A percentile compares a stretch with the other conserved stretches of the same genome.
phyloP scores from a whole-genome alignment of 2,329 filamentous ascomycete genomes.

The Emydomyces testavorans region DNA sequence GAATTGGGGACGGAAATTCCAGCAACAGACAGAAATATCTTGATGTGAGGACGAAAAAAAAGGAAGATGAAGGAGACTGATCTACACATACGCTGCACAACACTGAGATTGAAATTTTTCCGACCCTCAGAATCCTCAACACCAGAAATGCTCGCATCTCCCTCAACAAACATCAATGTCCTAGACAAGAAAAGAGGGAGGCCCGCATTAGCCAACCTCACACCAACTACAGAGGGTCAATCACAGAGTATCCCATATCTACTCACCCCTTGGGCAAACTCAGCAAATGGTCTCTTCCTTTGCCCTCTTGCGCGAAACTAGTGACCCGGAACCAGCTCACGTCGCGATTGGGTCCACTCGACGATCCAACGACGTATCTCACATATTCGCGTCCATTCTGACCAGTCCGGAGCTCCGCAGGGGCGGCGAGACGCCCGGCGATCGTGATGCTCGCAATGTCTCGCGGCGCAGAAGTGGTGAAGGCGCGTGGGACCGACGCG shows the following conservation, averaged over 20 bases:
- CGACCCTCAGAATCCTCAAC: constrained; percentile 63
- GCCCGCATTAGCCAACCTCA: neutral
- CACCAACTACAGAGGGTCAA: neutral
- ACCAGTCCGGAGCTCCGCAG: constrained; percentile 63
- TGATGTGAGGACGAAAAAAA: neutral
- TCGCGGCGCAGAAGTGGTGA: constrained; percentile 53
- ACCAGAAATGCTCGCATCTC: constrained; percentile 57
- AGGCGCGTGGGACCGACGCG: constrained; percentile 48
- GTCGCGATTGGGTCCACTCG: constrained; percentile 54
- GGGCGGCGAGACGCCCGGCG: constrained; percentile 69
- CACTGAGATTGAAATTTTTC: constrained; percentile 48
- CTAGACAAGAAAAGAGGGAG: constrained; percentile 36
- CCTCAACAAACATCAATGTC: constrained; percentile 70
- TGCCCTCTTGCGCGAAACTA: constrained; percentile 57
- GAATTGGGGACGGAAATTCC: neutral
- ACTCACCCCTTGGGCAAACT: constrained; percentile 75
- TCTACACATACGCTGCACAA: constrained; percentile 62
- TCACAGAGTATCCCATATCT: too few species aligned
- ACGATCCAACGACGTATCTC: constrained; percentile 64
- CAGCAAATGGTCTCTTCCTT: constrained; percentile 59
- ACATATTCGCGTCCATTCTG: constrained; percentile 62
- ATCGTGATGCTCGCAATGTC: constrained; percentile 71
- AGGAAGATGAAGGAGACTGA: neutral
- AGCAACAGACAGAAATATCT: neutral
- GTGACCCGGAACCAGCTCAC: constrained; percentile 79